Percentiles rank a stretch among this genome's conserved stretches.
These are phyloP conservation scores for Yamadazyma mexicana DNA, from an alignment of 1,139 yeast species.

Conservation along the genomic window DNA sequence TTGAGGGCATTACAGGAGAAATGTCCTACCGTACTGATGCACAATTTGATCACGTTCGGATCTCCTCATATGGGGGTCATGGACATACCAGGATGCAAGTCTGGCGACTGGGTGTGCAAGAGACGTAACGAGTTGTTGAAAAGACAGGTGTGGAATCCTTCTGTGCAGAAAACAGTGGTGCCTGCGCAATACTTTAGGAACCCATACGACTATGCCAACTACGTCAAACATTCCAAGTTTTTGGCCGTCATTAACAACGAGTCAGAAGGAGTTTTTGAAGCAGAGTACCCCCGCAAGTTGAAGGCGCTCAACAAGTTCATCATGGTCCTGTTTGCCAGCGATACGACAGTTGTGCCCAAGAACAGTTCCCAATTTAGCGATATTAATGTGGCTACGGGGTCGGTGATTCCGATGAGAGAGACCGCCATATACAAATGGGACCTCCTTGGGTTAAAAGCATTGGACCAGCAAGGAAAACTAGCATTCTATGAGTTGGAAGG, in stretches of 20 bases:
- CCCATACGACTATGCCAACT: slow-evolving; percentile 44
- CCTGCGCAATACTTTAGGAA: slow-evolving; percentile 80
- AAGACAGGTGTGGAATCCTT: slow-evolving; percentile 59
- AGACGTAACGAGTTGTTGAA: slow-evolving; percentile 55
- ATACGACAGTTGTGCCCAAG: slow-evolving; percentile 69
- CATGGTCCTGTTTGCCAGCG: slow-evolving; percentile 58
- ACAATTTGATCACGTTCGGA: slow-evolving; percentile 69
- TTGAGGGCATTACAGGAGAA: slow-evolving; percentile 63
- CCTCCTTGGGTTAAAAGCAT: slow-evolving; percentile 55
- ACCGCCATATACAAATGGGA: slow-evolving; percentile 54
- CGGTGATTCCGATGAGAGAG: slow-evolving; percentile 45
- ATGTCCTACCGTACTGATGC: slow-evolving; percentile 49
- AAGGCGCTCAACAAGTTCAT: slow-evolving; percentile 51
- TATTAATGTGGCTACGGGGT: slow-evolving; percentile 43
- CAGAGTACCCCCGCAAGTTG: slow-evolving; percentile 44
- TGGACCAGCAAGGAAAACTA: slow-evolving; percentile 44
- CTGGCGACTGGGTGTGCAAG: slow-evolving; percentile 61
- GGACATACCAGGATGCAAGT: slow-evolving; percentile 64
- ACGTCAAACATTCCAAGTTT: slow-evolving; percentile 51
- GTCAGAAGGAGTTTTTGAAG: slow-evolving; percentile 22
- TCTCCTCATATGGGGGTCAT: slow-evolving; percentile 80
- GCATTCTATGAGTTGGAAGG: slow-evolving; percentile 56
- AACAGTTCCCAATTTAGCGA: slow-evolving; percentile 72
- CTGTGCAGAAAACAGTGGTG: slow-evolving; percentile 57
- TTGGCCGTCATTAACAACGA: slow-evolving; percentile 74